phyloP scores from a whole-genome alignment of 495 filamentous ascomycete genomes.

The Thermothielavioides terrestris region DNA sequence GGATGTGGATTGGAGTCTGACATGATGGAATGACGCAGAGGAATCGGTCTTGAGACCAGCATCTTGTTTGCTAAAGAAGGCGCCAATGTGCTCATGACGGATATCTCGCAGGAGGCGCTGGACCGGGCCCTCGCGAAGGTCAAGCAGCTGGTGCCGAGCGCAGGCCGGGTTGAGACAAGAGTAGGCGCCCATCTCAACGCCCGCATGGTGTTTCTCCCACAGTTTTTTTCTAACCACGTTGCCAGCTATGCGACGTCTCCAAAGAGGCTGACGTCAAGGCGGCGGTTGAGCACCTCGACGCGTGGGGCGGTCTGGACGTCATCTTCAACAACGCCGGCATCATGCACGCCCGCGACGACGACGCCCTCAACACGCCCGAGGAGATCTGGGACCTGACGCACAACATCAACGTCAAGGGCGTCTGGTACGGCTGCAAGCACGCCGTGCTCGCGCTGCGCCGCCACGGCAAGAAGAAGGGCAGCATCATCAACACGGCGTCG shows the following conservation, averaged over 20 bases:
- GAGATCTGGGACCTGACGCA: slow-evolving; percentile 93
- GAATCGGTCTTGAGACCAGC: slow-evolving; percentile 90
- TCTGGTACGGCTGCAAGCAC: slow-evolving; percentile 95
- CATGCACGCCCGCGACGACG: slow-evolving; percentile 85
- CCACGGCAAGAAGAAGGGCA: slow-evolving; percentile 65
- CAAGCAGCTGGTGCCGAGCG: slow-evolving; percentile 58
- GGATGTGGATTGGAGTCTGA: background rate
- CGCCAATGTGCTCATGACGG: slow-evolving; percentile 74
- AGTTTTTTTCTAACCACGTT: too few relatives aligned
- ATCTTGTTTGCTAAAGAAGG: slow-evolving; percentile 91
- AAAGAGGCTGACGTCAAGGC: slow-evolving; percentile 68
- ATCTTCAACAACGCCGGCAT: slow-evolving; percentile 99
- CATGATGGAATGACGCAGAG: slow-evolving; percentile 42
- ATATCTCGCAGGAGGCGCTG: slow-evolving; percentile 68
- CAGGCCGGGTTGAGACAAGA: slow-evolving; percentile 50
- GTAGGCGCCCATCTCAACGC: slow-evolving; percentile 32
- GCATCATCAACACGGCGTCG: slow-evolving; percentile 91
- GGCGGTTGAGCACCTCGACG: slow-evolving; percentile 60
- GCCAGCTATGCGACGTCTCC: slow-evolving; percentile 51
- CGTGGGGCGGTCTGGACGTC: slow-evolving; percentile 87
- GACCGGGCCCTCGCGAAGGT: slow-evolving; percentile 49
- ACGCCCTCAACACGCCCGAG: slow-evolving; percentile 77
- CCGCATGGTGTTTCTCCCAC: too few relatives aligned
- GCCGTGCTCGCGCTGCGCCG: slow-evolving; percentile 75
- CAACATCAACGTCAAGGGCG: slow-evolving; percentile 94